Conservation (phyloP, 2,329 filamentous ascomycete genomes). For the Penicillium sp. region DNA sequence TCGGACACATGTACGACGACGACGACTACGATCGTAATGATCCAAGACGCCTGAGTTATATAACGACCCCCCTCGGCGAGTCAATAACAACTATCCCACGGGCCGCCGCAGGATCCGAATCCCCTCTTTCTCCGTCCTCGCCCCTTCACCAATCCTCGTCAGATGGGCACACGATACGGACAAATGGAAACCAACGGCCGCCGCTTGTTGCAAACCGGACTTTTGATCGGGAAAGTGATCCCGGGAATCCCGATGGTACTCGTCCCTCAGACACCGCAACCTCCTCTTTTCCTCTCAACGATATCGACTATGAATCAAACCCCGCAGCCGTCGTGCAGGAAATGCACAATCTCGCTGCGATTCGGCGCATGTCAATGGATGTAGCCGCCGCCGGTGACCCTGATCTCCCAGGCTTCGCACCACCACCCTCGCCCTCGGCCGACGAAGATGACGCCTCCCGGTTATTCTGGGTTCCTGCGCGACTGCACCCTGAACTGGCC, state of each 20-base stretch:
- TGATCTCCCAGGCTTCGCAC: conserved; percentile 46
- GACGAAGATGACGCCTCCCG: conserved; percentile 86
- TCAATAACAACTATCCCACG: conserved; percentile 41
- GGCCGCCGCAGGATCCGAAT: conserved; percentile 27
- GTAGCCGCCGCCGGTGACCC: conserved; percentile 65
- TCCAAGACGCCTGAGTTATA: conserved; percentile 72
- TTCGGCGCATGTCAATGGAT: conserved; percentile 93
- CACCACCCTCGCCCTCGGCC: conserved; percentile 44
- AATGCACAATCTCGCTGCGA: conserved; percentile 84
- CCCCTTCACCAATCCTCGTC: conserved; percentile 36
- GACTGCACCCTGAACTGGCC: conserved; percentile 89
- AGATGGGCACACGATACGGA: conserved; percentile 27
- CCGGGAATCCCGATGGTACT: conserved; percentile 56
- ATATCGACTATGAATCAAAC: conserved; percentile 85
- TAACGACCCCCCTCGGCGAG: conserved; percentile 52
- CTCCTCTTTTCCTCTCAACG: conserved; percentile 69
- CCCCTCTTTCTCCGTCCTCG: conserved; percentile 27
- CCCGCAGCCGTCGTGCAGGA: conserved; percentile 88
- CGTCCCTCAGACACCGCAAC: conserved; percentile 55
- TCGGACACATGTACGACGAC: conserved; percentile 85
- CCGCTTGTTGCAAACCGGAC: conserved; percentile 28
- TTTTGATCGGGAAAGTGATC: conserved; percentile 46
- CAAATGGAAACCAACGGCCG: conserved; percentile 35
- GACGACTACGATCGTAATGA: conserved; percentile 63
- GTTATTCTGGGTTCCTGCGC: conserved; percentile 92